phyloP scores from a whole-genome alignment of 2,329 filamentous ascomycete species.

The Microdochium bolleyi region DNA sequence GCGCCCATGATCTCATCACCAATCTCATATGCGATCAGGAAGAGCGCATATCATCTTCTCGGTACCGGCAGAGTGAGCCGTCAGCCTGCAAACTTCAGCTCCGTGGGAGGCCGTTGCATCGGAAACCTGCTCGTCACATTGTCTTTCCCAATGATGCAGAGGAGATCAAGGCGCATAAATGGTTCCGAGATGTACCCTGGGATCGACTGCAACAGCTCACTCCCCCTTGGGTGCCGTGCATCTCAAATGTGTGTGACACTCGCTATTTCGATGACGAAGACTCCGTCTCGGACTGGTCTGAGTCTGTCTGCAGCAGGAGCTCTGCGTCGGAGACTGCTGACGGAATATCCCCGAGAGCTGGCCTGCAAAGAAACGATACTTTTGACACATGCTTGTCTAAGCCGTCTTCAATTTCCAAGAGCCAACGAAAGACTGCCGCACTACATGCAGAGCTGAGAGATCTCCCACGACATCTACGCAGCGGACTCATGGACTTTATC shows the following conservation, averaged over 20 bases:
- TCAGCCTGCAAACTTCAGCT: conserved; percentile 20
- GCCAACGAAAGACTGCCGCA: conserved; percentile 13
- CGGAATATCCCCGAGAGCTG: not conserved
- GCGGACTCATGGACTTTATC: conserved; percentile 35
- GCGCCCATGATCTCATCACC: conserved; percentile 71
- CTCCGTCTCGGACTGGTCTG: conserved; percentile 56
- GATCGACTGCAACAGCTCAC: conserved; percentile 59
- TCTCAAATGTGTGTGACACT: conserved; percentile 63
- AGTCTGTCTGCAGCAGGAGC: conserved; percentile 23
- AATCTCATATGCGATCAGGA: conserved; percentile 68
- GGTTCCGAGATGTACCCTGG: conserved; percentile 78
- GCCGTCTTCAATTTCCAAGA: not conserved
- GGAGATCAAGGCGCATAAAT: conserved; percentile 83
- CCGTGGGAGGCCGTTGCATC: conserved; percentile 31
- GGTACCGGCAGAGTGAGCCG: conserved; percentile 45
- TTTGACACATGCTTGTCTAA: not conserved
- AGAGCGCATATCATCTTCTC: conserved; percentile 64
- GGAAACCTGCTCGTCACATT: not conserved
- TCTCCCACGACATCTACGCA: conserved; percentile 32
- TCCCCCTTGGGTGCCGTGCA: conserved; percentile 74
- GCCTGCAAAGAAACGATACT: not conserved
- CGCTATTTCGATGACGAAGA: conserved; percentile 87
- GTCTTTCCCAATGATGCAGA: conserved; percentile 80
- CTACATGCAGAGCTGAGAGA: conserved; percentile 24
- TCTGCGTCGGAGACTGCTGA: conserved; percentile 20